A percentile compares a stretch with the other conserved stretches of the same genome.
phyloP scores from a whole-genome alignment of 176 grass and related monocot genomes.

The Oryza glumipatula region DNA sequence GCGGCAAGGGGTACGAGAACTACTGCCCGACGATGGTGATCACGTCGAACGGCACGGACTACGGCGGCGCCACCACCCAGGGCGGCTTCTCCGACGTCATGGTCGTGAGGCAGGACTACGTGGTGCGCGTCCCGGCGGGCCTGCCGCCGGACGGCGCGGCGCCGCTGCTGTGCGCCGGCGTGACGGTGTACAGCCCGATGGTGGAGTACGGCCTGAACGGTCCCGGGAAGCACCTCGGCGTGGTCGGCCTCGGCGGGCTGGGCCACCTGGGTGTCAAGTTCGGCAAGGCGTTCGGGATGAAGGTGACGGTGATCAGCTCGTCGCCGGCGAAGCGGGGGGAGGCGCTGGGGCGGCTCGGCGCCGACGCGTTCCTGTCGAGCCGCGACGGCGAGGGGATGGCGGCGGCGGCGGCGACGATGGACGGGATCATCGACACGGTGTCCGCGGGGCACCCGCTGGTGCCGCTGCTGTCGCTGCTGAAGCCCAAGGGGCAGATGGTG shows the following conservation, averaged over 20 bases:
- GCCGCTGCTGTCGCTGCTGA: conserved; percentile 44
- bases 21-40: conserved; percentile 41
- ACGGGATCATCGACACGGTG: conserved; percentile 64
- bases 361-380: conserved; percentile 59
- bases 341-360: conserved; percentile 51
- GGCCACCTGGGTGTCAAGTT: conserved; percentile 67
- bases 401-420: conserved; percentile 48
- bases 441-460: conserved; percentile 47
- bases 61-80: conserved; percentile 33
- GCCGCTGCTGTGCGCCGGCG: conserved; percentile 43
- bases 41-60: conserved; percentile 45
- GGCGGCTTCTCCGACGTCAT: conserved; percentile 53
- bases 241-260: conserved; percentile 54
- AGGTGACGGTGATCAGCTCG: conserved; percentile 61
- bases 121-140: conserved; percentile 37
- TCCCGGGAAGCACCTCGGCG: conserved; percentile 51
- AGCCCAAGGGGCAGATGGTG: conserved; percentile 48
- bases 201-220: conserved; percentile 39
- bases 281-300: conserved; percentile 58
- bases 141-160: conserved; percentile 38
- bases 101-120: conserved; percentile 40
- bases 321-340: conserved; percentile 44
- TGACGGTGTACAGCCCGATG: conserved; percentile 56
- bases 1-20: conserved; percentile 51
- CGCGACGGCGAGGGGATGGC: conserved; percentile 42